Percentiles rank a stretch among this genome's conserved stretches.
Evolutionary conservation across 306 rosid species (phyloP).

Genomic region (Dryas octopetala): DNA sequence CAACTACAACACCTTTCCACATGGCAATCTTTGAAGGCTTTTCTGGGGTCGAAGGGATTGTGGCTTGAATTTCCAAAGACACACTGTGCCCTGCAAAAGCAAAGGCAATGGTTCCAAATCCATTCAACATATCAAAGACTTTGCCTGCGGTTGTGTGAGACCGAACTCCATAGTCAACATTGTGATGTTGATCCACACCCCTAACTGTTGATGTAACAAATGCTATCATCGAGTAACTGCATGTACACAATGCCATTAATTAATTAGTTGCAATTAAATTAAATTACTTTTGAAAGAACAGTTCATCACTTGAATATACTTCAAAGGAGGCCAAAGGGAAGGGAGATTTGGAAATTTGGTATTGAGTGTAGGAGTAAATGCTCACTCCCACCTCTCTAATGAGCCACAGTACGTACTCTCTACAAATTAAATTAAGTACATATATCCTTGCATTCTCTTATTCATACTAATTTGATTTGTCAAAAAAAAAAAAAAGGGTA

Average conservation of each 20-base stretch:
- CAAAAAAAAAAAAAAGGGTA: too few species aligned
- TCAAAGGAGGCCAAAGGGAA: too few species aligned
- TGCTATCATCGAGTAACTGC: constrained; percentile 54
- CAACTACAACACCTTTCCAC: constrained; percentile 61
- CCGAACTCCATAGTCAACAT: constrained; percentile 30
- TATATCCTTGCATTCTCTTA: too few species aligned
- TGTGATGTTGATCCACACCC: constrained; percentile 25
- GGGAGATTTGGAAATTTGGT: too few species aligned
- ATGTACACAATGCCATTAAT: not conserved
- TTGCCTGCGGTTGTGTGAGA: constrained; percentile 28
- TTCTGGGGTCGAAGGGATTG: constrained; percentile 58
- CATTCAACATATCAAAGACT: constrained; percentile 48
- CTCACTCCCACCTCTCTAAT: too few species aligned
- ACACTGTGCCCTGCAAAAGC: constrained; percentile 76
- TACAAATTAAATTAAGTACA: too few species aligned
- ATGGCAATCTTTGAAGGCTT: constrained; percentile 56
- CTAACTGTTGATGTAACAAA: constrained; percentile 33
- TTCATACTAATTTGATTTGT: too few species aligned
- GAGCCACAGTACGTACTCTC: too few species aligned
- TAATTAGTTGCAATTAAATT: too few species aligned
- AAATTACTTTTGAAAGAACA: too few species aligned
- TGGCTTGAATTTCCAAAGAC: constrained; percentile 67
- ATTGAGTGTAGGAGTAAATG: too few species aligned
- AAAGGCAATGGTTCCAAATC: constrained; percentile 66
- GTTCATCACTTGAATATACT: too few species aligned